Percentiles rank a stretch among this genome's conserved stretches.
Conservation (phyloP, 371 early-diverging fungal genomes). For the Haplosporangium sp. region DNA sequence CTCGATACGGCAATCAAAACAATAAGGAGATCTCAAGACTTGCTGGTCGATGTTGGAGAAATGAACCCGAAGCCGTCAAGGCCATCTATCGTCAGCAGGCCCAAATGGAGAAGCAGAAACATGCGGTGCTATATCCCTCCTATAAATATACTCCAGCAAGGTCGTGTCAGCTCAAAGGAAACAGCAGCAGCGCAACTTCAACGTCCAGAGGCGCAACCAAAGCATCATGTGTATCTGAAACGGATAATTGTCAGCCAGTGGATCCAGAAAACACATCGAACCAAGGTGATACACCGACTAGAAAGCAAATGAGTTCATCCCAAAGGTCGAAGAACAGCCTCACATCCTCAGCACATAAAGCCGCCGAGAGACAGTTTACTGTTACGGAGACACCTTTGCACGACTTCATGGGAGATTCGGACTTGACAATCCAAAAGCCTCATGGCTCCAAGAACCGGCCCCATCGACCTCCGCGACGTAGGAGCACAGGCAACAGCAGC, state of each 20-base stretch:
- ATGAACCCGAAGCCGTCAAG: constrained; percentile 26
- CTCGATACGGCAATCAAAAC: constrained; percentile 22
- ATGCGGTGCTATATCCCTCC: constrained; percentile 19
- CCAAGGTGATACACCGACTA: too few relatives aligned
- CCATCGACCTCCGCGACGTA: background rate
- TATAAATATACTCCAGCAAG: constrained; percentile 23
- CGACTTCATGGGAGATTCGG: constrained; percentile 24
- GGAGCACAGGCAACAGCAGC: background rate
- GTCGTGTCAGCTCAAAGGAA: background rate
- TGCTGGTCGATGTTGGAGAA: constrained; percentile 32
- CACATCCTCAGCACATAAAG: background rate
- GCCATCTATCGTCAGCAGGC: constrained; percentile 20
- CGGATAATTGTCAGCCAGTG: background rate
- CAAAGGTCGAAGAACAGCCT: background rate
- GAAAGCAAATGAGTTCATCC: too few relatives aligned
- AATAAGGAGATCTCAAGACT: constrained; percentile 44
- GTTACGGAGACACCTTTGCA: constrained; percentile 34
- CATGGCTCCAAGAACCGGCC: background rate
- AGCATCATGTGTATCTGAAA: background rate
- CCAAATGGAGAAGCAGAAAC: constrained; percentile 16
- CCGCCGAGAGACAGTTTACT: constrained; percentile 6
- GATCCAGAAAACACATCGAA: too few relatives aligned
- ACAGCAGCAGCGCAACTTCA: too few relatives aligned
- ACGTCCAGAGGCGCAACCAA: background rate
- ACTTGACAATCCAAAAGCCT: background rate